Evolutionary conservation across 1,284 basidiomycete genomes (phyloP).

Genomic region (Boletus smithii): DNA sequence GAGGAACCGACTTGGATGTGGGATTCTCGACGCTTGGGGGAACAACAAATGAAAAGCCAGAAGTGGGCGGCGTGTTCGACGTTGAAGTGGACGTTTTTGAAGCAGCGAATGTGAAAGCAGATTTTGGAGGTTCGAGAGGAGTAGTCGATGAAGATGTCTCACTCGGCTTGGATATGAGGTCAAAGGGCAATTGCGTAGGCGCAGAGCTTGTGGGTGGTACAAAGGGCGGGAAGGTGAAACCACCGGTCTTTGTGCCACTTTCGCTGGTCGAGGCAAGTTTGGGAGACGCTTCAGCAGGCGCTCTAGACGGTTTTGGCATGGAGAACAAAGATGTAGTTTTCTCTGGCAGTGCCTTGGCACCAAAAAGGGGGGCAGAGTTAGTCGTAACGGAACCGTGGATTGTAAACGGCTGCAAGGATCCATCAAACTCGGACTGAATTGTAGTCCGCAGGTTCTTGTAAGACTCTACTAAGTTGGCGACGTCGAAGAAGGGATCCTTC

Average conservation of each 20-base stretch:
- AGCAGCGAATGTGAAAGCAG: slow-evolving; percentile 17
- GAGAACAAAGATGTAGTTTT: slow-evolving; percentile 28
- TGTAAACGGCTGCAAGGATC: slow-evolving; percentile 16
- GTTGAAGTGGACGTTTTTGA: slow-evolving; percentile 8
- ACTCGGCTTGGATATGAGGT: slow-evolving; percentile 17
- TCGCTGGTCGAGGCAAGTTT: slow-evolving; percentile 15
- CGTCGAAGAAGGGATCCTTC: slow-evolving; percentile 74
- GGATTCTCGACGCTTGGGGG: slow-evolving; percentile 6
- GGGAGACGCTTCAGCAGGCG: slow-evolving; percentile 5
- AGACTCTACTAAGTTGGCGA: slow-evolving; percentile 56
- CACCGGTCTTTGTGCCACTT: slow-evolving; percentile 14
- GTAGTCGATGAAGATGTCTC: slow-evolving; percentile 16
- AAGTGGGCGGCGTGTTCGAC: slow-evolving; percentile 4
- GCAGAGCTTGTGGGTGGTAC: slow-evolving; percentile 23
- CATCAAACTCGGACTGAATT: slow-evolving; percentile 58
- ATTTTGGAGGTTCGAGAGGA: slow-evolving; percentile 19
- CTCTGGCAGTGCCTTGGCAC: slow-evolving; percentile 11
- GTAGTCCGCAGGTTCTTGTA: slow-evolving; percentile 61
- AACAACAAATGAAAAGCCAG: slow-evolving; percentile 14
- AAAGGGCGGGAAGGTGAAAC: slow-evolving; percentile 24
- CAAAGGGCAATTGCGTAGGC: slow-evolving; percentile 16
- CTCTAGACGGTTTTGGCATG: slow-evolving; percentile 43
- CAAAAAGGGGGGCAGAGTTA: slow-evolving; percentile 10
- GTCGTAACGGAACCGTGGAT: slow-evolving; percentile 7
- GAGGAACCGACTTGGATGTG: slow-evolving; percentile 4